Percentiles rank a stretch among this genome's conserved stretches.
phyloP scores from a whole-genome alignment of 2,329 filamentous ascomycete genomes.

The Nigrospora sphaerica region DNA sequence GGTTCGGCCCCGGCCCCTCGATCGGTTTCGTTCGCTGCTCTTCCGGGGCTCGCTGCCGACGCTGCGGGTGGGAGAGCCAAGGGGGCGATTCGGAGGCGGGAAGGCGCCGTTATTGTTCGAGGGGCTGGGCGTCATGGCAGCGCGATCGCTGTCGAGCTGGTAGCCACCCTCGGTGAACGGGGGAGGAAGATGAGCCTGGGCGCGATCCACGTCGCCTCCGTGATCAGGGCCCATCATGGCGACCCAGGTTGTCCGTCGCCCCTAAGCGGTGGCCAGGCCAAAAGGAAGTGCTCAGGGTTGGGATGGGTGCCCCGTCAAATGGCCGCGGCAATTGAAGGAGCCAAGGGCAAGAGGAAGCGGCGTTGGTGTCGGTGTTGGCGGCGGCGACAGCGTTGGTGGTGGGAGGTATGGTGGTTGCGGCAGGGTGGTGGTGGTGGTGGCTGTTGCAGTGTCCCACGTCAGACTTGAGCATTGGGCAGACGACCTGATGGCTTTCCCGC shows the following conservation, averaged over 20 bases:
- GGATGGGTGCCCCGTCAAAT: background rate
- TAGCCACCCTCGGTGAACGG: conserved; percentile 16
- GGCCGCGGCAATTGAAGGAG: background rate
- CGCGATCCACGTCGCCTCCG: conserved; percentile 25
- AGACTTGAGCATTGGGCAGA: conserved; percentile 8
- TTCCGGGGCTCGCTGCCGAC: conserved; percentile 36
- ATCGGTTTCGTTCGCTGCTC: conserved; percentile 52
- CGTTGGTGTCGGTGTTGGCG: background rate
- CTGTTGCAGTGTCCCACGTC: conserved; percentile 7
- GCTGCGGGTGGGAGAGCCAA: conserved; percentile 29
- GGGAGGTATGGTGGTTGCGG: background rate
- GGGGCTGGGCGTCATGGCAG: conserved; percentile 23
- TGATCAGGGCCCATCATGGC: conserved; percentile 23
- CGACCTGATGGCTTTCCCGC: background rate
- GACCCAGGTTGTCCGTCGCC: background rate
- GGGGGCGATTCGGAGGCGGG: conserved; percentile 19
- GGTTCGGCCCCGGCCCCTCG: conserved; percentile 45
- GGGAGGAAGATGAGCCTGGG: conserved; percentile 19
- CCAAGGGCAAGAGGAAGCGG: background rate
- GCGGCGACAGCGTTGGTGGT: too few relatives aligned
- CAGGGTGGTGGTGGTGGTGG: conserved; percentile 2
- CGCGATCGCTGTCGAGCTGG: conserved; percentile 23
- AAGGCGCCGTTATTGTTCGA: conserved; percentile 20
- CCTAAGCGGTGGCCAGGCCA: background rate
- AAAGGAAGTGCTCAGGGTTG: background rate